Base-by-base conservation (phyloP, 208 protist genomes). In the Leptomonas pyrrhocoris region DNA sequence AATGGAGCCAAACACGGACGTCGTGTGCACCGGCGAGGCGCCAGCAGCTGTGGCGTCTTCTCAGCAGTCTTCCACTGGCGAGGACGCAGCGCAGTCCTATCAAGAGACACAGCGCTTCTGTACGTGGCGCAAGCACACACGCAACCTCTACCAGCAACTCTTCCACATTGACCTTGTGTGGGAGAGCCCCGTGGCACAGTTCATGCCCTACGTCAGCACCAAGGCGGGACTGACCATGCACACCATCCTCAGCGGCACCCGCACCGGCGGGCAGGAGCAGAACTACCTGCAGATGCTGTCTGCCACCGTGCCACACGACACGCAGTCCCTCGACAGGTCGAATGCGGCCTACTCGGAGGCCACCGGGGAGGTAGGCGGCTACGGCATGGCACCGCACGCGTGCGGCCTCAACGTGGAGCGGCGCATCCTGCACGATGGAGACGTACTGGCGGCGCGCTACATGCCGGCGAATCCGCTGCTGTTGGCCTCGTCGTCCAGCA, bases 341-440 rank as follows among this genome's bases (percentile, higher is more conserved):
- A 75, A 87, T 15, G 68, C 69, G 12, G 77, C 85, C 30, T 93
- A 85, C 73, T 88, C 75, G 72, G 88, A 95, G 23, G 89, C 83
- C 9, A 97, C 90, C 8, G 90, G 93, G n/a, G 93, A 97, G 72
- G 84, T 97, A 2, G 93, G 93, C 31, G 93, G 93, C 28, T 97
- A 95, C 76, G 93, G 93, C 54, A 90, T 90, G 80, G 89, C 93
- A 6, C 86, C 93, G 6, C 67, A 75, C 40, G 58, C 73, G 46
- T 85, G 79, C 27, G 88, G 85, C 0, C 74, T 96, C 42, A 78
- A 79, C 19, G 63, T 96, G 7, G 89, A 96, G 77, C 82, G 88
- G 4, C 85, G 90, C 45, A 93, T 97, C 36, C 58, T 92, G 16
- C 93, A 97, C 79, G 84, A 95, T 50, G 93, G 93, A 31, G 90